Conservation (phyloP, 2,329 filamentous ascomycete species). For the Fusarium sp. region DNA sequence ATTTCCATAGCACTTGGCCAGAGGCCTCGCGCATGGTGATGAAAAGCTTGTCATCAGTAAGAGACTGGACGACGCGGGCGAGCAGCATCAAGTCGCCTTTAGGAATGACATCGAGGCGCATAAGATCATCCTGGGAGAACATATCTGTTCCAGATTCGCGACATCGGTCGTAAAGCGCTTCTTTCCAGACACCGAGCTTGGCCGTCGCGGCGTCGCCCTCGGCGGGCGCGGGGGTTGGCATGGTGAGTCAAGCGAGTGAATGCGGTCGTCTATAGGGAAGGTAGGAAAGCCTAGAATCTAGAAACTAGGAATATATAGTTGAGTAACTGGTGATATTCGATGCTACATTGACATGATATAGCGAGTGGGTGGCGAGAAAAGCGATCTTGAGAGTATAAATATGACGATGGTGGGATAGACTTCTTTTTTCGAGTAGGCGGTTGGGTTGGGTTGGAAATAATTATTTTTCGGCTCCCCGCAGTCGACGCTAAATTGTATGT, state of each 20-base stretch:
- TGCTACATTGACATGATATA: constrained; percentile 45
- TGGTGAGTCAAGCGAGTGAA: constrained; percentile 40
- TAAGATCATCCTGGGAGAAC: constrained; percentile 69
- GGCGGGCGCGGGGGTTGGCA: constrained; percentile 46
- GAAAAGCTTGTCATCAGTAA: constrained; percentile 71
- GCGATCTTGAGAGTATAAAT: constrained; percentile 1
- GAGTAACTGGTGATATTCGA: constrained; percentile 10
- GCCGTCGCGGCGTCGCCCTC: constrained; percentile 50
- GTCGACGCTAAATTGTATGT: constrained; percentile 30
- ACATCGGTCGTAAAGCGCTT: constrained; percentile 67
- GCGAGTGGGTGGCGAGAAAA: constrained; percentile 9
- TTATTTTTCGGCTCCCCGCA: constrained; percentile 45
- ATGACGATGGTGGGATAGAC: constrained; percentile 23
- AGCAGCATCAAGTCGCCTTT: constrained; percentile 66
- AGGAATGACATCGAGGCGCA: constrained; percentile 67
- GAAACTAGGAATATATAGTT: neutral
- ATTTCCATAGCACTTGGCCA: constrained; percentile 63
- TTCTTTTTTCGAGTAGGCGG: constrained; percentile 14
- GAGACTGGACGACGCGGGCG: constrained; percentile 65
- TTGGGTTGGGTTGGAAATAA: constrained; percentile 36
- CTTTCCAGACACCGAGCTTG: constrained; percentile 65
- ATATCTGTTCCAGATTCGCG: constrained; percentile 61
- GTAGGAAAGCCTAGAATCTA: neutral
- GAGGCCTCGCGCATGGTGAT: constrained; percentile 56
- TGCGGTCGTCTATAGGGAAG: neutral